Conservation (phyloP, 768 basidiomycete genomes). For the Trametes maxima region DNA sequence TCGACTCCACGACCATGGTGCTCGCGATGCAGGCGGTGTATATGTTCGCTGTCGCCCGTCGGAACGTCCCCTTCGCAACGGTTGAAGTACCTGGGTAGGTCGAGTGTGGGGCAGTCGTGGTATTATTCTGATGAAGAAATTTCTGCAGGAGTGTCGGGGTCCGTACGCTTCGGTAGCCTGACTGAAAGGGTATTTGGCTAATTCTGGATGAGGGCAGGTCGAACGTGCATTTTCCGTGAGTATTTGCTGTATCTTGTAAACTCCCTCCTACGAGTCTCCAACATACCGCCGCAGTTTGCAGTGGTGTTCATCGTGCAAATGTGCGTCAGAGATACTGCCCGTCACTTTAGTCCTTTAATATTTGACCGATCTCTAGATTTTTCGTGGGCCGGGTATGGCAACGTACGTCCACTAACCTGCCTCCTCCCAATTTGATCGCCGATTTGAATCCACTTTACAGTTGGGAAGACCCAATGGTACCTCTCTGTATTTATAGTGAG, state of each 20-base stretch:
- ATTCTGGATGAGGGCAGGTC: background rate
- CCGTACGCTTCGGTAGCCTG: background rate
- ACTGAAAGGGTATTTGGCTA: background rate
- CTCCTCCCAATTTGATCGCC: background rate
- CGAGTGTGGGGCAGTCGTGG: too few species aligned
- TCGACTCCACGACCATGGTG: conserved; percentile 16
- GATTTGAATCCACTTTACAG: background rate
- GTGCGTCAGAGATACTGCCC: background rate
- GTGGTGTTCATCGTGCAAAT: conserved; percentile 18
- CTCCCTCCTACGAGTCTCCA: background rate
- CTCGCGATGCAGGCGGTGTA: conserved; percentile 12
- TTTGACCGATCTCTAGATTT: background rate
- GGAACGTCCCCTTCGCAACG: conserved; percentile 4
- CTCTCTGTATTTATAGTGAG: conserved; percentile 4
- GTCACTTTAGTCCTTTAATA: too few species aligned
- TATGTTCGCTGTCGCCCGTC: conserved; percentile 11
- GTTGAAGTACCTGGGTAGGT: conserved; percentile 14
- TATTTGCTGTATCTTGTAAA: too few species aligned
- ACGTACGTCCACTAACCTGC: background rate
- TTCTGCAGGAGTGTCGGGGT: background rate
- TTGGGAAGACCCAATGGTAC: conserved; percentile 13
- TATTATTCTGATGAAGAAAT: background rate
- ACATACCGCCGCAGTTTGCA: background rate
- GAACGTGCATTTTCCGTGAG: conserved; percentile 21
- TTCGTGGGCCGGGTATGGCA: conserved; percentile 9